These are phyloP conservation scores for Kurtzmaniella quercitrusa DNA, from an alignment of 1,139 yeast genomes.

Conservation along the genomic window DNA sequence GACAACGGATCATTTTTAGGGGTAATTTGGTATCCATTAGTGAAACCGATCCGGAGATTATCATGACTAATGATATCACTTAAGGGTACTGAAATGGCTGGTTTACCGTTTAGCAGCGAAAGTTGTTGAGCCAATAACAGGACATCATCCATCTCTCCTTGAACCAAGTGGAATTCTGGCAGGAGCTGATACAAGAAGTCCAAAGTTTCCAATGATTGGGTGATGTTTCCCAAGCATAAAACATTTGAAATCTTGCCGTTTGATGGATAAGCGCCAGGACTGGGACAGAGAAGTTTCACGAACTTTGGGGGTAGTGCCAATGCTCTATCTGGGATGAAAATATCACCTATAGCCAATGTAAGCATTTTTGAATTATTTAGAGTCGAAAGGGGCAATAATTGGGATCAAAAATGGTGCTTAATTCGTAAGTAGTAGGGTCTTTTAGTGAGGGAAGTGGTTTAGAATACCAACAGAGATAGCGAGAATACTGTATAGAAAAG, in stretches of 20 bases:
- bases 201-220: conserved; percentile 62
- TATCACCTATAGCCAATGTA: conserved; percentile 85
- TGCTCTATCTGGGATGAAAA: conserved; percentile 85
- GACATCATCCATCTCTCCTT: conserved; percentile 65
- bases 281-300: conserved; percentile 62
- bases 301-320: conserved; percentile 58
- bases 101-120: conserved; percentile 17
- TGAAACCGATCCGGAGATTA: conserved; percentile 72
- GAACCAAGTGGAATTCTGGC: conserved; percentile 68
- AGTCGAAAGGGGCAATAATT: not conserved
- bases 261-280: conserved; percentile 32
- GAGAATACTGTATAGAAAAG: not conserved
- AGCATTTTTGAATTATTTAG: conserved; percentile 68
- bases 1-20: conserved; percentile 89
- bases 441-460: too few relatives aligned
- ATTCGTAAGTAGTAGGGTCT: too few relatives aligned
- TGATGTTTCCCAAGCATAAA: conserved; percentile 78
- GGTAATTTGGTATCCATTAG: conserved; percentile 78
- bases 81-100: conserved; percentile 43
- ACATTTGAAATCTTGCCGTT: conserved; percentile 79
- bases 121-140: conserved; percentile 32
- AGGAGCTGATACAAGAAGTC: conserved; percentile 64
- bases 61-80: conserved; percentile 67
- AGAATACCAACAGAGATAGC: not conserved
- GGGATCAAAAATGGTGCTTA: too few relatives aligned